Evolutionary conservation across 176 grass and related monocot genomes (phyloP), one percentile per base, ranked within the genome.

Genomic region (Musa beccarii): DNA sequence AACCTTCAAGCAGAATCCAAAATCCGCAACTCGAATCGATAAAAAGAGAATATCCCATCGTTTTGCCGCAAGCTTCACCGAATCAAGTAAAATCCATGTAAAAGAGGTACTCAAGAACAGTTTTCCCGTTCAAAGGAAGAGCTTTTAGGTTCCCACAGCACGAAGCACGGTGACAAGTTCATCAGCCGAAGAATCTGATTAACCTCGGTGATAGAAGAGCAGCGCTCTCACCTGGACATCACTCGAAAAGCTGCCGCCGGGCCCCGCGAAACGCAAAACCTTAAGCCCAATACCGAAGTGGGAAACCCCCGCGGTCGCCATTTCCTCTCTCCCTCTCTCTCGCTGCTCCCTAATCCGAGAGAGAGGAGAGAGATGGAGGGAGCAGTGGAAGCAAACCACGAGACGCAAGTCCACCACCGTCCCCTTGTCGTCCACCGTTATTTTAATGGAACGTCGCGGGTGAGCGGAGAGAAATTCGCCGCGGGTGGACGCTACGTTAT

Each of bases 321-420:
- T 53, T 68, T 11, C 49, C 68, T 70, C 14, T 49, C 43, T 70
- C 43, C 43, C 19, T 20, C 26, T 19, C 16, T 43, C 34, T 43
- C 34, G 34, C 34, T 43, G 3, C 34, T 43, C 15, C 22, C 28
- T 51, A 49, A 24, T 51, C 16, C 17, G 49, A 51, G 57, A 61
- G 57, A 49, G 17, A 21, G 68, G 34, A 43, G 34, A 43, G 34
- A 43, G 34, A n/a, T 34, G 52, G 8, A 6, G 53, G 34, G 53
- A 28, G 21, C 25, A 56, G 57, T 1, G 24, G 53, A 74, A 53
- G 23, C 5, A 17, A 28, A 9, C 8, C 5, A 54, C 19, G 25
- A 56, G 53, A 26, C 23, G 72, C 52, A 74, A 74, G 72, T 25
- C 52, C 12, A 74, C 43, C 24, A 29, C 72, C 72, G 72, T 6